Conservation (phyloP, 768 basidiomycete genomes). For the Tricholoma hemisulphureum region DNA sequence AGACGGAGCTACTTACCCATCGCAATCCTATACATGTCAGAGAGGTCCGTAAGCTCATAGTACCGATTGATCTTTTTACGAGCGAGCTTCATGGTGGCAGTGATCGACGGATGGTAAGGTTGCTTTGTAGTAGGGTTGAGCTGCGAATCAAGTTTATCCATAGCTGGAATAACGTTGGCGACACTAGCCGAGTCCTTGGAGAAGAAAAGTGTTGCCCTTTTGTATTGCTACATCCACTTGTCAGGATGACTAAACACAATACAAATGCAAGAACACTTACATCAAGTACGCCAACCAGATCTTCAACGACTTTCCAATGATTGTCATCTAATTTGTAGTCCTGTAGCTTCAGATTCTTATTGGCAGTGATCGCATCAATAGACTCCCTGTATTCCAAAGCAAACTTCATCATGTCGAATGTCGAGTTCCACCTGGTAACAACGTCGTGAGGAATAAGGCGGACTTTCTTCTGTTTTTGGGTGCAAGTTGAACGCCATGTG, state of each 20-base stretch:
- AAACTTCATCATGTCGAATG: conserved; percentile 31
- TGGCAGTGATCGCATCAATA: conserved; percentile 20
- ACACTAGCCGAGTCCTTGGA: conserved; percentile 21
- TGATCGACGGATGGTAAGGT: conserved; percentile 13
- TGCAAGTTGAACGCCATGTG: conserved; percentile 12
- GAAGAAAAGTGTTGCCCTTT: conserved; percentile 32
- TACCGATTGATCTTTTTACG: conserved; percentile 28
- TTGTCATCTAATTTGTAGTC: conserved; percentile 14
- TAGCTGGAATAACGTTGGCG: conserved; percentile 35
- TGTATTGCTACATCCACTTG: conserved; percentile 13
- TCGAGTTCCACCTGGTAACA: background rate
- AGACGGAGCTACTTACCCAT: conserved; percentile 33
- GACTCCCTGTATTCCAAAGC: conserved; percentile 23
- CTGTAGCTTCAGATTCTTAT: conserved; percentile 9
- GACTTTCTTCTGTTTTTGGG: background rate
- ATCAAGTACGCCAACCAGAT: conserved; percentile 26
- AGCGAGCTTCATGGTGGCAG: conserved; percentile 14
- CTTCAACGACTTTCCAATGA: conserved; percentile 28
- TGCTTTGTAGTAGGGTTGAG: conserved; percentile 3
- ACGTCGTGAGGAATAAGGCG: conserved; percentile 30
- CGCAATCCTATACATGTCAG: conserved; percentile 25
- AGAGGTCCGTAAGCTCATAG: conserved; percentile 22
- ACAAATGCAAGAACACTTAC: no score
- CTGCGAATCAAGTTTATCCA: conserved; percentile 31
- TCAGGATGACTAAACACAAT: background rate